A percentile compares a stretch with the other conserved stretches of the same genome.
Conservation (phyloP, 495 filamentous ascomycete species). For the Extremus antarcticus region DNA sequence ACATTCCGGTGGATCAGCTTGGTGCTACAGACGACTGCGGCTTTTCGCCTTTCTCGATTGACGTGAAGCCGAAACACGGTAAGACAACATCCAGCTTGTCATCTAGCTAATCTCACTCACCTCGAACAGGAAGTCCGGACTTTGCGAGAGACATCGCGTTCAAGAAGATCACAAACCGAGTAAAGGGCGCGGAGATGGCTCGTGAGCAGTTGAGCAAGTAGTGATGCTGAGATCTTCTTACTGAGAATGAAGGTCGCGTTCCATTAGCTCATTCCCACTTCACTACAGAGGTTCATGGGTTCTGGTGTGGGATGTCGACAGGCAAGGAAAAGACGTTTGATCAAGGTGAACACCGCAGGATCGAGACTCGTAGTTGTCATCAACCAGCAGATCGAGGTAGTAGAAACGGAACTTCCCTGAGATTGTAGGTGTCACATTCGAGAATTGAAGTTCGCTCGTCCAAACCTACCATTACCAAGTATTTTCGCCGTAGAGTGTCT, state of each 20-base stretch:
- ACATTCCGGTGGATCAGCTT: constrained; percentile 32
- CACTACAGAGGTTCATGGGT: too few species aligned
- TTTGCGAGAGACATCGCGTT: constrained; percentile 35
- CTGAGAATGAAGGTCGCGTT: too few species aligned
- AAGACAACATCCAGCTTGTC: neutral
- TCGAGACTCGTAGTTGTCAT: neutral
- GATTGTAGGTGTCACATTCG: neutral
- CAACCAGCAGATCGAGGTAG: too few species aligned
- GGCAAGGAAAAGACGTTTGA: too few species aligned
- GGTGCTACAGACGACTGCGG: constrained; percentile 38
- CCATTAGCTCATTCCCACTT: too few species aligned
- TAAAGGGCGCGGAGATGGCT: constrained; percentile 32
- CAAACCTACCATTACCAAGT: neutral
- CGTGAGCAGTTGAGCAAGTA: constrained; percentile 27
- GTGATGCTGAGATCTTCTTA: too few species aligned
- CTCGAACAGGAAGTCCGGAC: constrained; percentile 23
- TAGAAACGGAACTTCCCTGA: neutral
- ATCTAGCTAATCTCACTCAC: neutral
- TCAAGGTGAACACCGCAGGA: neutral
- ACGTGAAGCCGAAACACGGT: constrained; percentile 28
- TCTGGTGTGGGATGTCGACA: too few species aligned
- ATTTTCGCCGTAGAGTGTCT: neutral
- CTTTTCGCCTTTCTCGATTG: constrained; percentile 5
- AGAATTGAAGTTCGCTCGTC: neutral
- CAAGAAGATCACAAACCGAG: constrained; percentile 31